Conservation (phyloP, 495 filamentous ascomycete species). For the Astrocystis sublimbata region DNA sequence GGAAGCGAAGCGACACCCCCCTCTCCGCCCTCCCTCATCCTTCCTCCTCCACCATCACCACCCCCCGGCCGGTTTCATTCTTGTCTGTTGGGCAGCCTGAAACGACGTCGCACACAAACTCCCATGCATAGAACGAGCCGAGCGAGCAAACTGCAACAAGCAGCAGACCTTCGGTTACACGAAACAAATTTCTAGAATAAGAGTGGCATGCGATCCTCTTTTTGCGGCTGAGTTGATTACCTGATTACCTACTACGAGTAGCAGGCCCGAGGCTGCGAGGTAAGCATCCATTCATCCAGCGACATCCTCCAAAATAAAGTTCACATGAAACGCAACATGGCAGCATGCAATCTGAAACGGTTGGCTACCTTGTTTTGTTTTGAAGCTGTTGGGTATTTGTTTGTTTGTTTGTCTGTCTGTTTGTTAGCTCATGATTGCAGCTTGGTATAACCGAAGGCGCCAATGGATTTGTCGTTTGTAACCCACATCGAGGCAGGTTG, state of each 20-base stretch:
- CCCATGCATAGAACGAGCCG: slow-evolving; percentile 12
- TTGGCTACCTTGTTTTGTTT: not conserved
- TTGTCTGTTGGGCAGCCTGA: slow-evolving; percentile 16
- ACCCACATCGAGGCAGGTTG: slow-evolving; percentile 11
- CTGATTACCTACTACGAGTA: not conserved
- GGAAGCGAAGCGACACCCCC: not conserved
- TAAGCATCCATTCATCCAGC: too few species aligned
- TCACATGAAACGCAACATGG: not conserved
- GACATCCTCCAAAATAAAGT: too few species aligned
- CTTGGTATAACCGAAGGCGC: not conserved
- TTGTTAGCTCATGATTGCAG: slow-evolving; percentile 3
- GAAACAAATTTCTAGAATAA: slow-evolving; percentile 13
- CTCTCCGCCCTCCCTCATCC: too few species aligned
- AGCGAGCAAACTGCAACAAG: not conserved
- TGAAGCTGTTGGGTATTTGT: not conserved
- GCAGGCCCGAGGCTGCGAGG: slow-evolving; percentile 9
- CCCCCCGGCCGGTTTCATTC: slow-evolving; percentile 13
- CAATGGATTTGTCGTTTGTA: slow-evolving; percentile 7
- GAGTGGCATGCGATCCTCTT: not conserved
- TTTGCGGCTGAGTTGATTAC: slow-evolving; percentile 13
- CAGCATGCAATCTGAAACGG: not conserved
- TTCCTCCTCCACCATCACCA: too few species aligned
- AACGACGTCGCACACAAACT: slow-evolving; percentile 14
- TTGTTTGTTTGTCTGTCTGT: too few species aligned
- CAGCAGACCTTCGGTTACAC: slow-evolving; percentile 12